Base-by-base conservation (phyloP, 208 protist species). In the Giardia duodenalis region DNA sequence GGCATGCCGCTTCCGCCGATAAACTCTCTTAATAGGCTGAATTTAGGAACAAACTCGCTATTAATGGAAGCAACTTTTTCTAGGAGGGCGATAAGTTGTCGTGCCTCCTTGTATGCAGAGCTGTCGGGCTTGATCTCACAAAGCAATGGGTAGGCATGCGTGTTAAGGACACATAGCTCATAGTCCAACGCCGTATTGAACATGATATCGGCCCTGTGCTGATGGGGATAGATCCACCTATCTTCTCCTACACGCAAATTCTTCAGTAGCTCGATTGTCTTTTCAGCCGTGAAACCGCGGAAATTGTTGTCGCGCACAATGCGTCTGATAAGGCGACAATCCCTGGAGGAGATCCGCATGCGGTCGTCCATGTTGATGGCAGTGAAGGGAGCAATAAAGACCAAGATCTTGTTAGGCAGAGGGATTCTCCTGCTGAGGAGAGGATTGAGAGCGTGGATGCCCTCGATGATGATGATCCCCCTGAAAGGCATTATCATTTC, bases 281-380 rank as follows among this genome's bases (percentile, higher is more conserved):
- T 10, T 2, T 47, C 91, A 0, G 93, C 93, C 19, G 87, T 39
- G 43, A 88, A 93, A 67, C 93, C 94, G 47, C 95, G 87, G 86
- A 92, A 93, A n/a, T 94, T 47, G n/a, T 76, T 94, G 57, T 96
- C 95, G n/a, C 95, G 19, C 0, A 95, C 88, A 0, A 96, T 95
- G 67, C 95, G 44, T 47, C 95, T 47, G 46, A 96, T 91, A 0
- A 94, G 46, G 43, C 95, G 3, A 42, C 67, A 87, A 0, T 93
- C 93, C 10, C 46, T 47, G 30, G 93, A 93, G 67, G 90, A 67
- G 10, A 96, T 92, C 4, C 87, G 76, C 1, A 47, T 93, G 42
- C 89, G 90, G 2, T 96, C 95, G 46, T 96, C 95, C 4, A 96
- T 43, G 47, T 95, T 95, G 0, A 96, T 43, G 76, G 94, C 93